Evolutionary conservation across 305 asterid genomes (phyloP).

Genomic region (Stenogyne calaminthoides): DNA sequence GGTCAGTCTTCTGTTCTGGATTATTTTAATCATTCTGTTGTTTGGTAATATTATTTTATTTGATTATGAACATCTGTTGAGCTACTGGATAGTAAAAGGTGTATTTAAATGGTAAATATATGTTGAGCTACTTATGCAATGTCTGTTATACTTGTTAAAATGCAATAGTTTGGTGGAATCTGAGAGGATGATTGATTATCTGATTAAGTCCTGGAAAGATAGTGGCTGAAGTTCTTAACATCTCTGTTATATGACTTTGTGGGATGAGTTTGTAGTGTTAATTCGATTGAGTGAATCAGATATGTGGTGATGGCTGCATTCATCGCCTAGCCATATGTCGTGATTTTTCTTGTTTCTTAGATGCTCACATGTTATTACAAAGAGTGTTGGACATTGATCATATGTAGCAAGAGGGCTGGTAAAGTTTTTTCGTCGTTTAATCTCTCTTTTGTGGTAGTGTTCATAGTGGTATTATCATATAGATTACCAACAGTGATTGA

Average conservation of each 20-base stretch:
- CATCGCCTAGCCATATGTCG: not conserved
- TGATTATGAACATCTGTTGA: not conserved
- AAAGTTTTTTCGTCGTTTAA: not conserved
- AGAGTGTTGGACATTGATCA: not conserved
- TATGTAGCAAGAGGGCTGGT: not conserved
- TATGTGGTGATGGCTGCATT: no score
- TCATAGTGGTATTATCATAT: not conserved
- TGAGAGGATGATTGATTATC: slow-evolving; percentile 15
- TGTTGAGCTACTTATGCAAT: not conserved
- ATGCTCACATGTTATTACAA: not conserved
- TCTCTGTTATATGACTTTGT: not conserved
- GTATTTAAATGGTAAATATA: not conserved
- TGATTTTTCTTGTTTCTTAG: no score
- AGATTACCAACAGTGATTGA: not conserved
- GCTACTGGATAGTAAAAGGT: not conserved
- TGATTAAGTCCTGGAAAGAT: not conserved
- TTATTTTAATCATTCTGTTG: slow-evolving; percentile 11
- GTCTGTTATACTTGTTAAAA: not conserved
- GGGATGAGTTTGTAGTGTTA: not conserved
- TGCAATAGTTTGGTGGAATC: not conserved
- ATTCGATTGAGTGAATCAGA: not conserved
- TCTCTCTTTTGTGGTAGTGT: not conserved
- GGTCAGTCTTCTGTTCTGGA: slow-evolving; percentile 54
- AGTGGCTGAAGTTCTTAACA: no score
- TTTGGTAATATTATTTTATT: not conserved